These are phyloP conservation scores for Hypholoma fasciculare DNA, from an alignment of 768 basidiomycete species.

Conservation along the genomic window DNA sequence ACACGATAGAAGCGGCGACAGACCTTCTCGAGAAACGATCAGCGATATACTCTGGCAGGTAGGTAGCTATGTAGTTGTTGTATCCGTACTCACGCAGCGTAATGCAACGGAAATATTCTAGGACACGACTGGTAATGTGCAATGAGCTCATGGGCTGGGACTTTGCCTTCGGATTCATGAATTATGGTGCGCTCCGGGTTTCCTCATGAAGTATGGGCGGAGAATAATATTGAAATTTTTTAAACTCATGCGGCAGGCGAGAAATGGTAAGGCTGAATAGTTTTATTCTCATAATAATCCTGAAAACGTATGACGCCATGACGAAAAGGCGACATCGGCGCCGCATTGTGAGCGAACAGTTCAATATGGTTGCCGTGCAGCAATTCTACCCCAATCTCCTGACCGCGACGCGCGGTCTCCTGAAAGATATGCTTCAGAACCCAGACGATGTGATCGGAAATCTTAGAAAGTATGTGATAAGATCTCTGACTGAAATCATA, in stretches of 20 bases:
- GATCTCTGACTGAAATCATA: slow-evolving; percentile 10
- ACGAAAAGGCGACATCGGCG: slow-evolving; percentile 14
- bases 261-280: slow-evolving; percentile 18
- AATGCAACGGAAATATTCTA: neutral
- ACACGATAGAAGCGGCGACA: slow-evolving; percentile 33
- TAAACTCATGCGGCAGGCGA: slow-evolving; percentile 8
- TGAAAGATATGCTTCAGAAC: slow-evolving; percentile 31
- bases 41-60: slow-evolving; percentile 27
- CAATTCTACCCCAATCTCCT: slow-evolving; percentile 25
- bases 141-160: slow-evolving; percentile 25
- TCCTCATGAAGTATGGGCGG: slow-evolving; percentile 21
- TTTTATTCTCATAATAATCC: slow-evolving; percentile 13
- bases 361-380: slow-evolving; percentile 11
- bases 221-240: neutral
- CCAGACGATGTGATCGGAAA: slow-evolving; percentile 33
- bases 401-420: slow-evolving; percentile 19
- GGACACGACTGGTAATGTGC: slow-evolving; percentile 19
- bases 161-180: slow-evolving; percentile 19
- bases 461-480: slow-evolving; percentile 29
- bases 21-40: slow-evolving; percentile 46
- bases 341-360: slow-evolving; percentile 15
- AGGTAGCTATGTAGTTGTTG: neutral
- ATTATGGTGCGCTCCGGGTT: slow-evolving; percentile 11
- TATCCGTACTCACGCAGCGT: neutral
- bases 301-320: neutral